phyloP scores from a whole-genome alignment of 2,329 filamentous ascomycete species.

The Aspergillus ruber region DNA sequence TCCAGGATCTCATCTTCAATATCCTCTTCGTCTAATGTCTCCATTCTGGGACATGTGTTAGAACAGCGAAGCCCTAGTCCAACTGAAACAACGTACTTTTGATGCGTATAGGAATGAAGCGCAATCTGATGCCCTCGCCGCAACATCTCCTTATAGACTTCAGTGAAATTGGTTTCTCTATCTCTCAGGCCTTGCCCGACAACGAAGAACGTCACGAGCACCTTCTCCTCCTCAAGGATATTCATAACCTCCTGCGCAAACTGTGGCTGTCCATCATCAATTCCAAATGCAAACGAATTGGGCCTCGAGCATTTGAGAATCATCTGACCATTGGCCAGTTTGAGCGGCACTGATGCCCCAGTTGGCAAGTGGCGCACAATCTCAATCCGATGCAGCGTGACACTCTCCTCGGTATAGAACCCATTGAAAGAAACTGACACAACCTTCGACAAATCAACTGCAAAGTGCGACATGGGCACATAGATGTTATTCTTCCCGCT shows the following conservation, averaged over 20 bases:
- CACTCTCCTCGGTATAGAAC: slow-evolving; percentile 50
- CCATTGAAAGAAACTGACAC: slow-evolving; percentile 59
- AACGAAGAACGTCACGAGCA: slow-evolving; percentile 66
- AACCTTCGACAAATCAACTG: slow-evolving; percentile 50
- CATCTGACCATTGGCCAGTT: slow-evolving; percentile 56
- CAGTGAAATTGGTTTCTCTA: slow-evolving; percentile 53
- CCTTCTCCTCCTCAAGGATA: slow-evolving; percentile 54
- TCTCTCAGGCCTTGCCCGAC: slow-evolving; percentile 59
- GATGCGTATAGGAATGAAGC: slow-evolving; percentile 62
- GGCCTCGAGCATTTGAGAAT: slow-evolving; percentile 60
- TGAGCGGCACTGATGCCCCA: slow-evolving; percentile 49
- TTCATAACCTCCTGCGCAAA: slow-evolving; percentile 56
- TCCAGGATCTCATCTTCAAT: slow-evolving; percentile 34
- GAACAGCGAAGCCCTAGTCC: neutral
- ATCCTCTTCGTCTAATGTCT: slow-evolving; percentile 23
- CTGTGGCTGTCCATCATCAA: slow-evolving; percentile 60
- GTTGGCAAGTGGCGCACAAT: slow-evolving; percentile 52
- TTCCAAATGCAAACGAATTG: slow-evolving; percentile 66
- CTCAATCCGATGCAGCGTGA: slow-evolving; percentile 55
- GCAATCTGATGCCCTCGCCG: slow-evolving; percentile 61
- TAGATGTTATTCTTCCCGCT: slow-evolving; percentile 51
- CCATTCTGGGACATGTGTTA: slow-evolving; percentile 23
- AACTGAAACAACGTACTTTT: slow-evolving; percentile 37
- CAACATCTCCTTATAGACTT: slow-evolving; percentile 59
- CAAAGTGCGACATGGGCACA: slow-evolving; percentile 61